Conservation (phyloP, 1,139 yeast genomes). For the Lodderomyces theae region DNA sequence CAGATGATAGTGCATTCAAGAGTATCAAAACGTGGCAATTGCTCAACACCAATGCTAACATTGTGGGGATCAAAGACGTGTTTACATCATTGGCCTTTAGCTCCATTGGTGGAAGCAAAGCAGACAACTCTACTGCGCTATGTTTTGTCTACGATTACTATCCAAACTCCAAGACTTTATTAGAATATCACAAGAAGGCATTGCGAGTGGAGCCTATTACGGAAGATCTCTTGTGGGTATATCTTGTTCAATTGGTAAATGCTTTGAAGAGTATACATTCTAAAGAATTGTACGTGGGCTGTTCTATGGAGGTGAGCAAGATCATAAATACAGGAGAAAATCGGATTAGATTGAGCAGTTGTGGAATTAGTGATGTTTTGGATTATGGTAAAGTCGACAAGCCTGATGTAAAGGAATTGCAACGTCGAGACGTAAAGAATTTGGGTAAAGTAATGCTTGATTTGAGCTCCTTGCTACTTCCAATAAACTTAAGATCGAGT, state of each 20-base stretch:
- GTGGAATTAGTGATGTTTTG: slow-evolving; percentile 72
- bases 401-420: slow-evolving; percentile 5
- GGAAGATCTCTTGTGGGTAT: slow-evolving; percentile 71
- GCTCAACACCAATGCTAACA: slow-evolving; percentile 49
- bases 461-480: slow-evolving; percentile 47
- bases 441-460: slow-evolving; percentile 62
- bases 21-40: slow-evolving; percentile 41
- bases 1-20: slow-evolving; percentile 51
- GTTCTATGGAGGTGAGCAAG: slow-evolving; percentile 59
- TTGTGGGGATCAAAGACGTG: slow-evolving; percentile 72
- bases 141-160: slow-evolving; percentile 41
- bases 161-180: slow-evolving; percentile 33
- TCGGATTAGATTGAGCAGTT: slow-evolving; percentile 66
- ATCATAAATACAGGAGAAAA: slow-evolving; percentile 70
- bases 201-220: slow-evolving; percentile 48
- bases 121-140: slow-evolving; percentile 32
- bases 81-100: slow-evolving; percentile 80
- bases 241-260: slow-evolving; percentile 67
- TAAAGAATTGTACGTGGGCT: slow-evolving; percentile 59
- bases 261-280: slow-evolving; percentile 67
- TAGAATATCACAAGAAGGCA: slow-evolving; percentile 37
- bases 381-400: slow-evolving; percentile 16
- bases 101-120: slow-evolving; percentile 50
- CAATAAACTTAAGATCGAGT: slow-evolving; percentile 22
- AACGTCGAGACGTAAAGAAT: slow-evolving; percentile 43